These are phyloP conservation scores for Alternaria solani DNA, from an alignment of 2,329 filamentous ascomycete species.

Conservation along the genomic window DNA sequence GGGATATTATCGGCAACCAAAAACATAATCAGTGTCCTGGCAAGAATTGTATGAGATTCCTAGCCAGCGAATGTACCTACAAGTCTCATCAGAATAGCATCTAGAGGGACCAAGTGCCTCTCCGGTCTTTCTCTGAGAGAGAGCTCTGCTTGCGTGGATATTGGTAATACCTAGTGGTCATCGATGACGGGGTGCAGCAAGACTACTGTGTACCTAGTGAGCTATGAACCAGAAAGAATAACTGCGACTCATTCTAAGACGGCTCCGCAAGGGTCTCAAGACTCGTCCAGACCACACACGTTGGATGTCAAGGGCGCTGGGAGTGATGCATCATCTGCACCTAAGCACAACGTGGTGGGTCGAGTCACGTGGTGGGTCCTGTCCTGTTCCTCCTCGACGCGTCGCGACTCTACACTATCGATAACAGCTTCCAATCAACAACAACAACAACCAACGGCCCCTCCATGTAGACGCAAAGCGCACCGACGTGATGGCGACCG, in stretches of 20 bases:
- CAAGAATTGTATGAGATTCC: neutral
- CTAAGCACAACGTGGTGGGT: neutral
- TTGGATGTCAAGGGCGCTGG: neutral
- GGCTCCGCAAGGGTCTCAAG: neutral
- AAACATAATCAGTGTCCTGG: neutral
- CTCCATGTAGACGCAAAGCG: conserved; percentile 42
- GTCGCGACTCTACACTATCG: conserved; percentile 28
- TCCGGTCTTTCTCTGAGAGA: neutral
- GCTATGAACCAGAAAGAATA: neutral
- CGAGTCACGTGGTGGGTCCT: conserved; percentile 23
- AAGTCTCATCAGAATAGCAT: neutral
- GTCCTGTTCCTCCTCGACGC: conserved; percentile 12
- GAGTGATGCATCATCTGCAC: neutral
- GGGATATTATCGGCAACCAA: neutral
- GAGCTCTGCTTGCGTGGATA: neutral
- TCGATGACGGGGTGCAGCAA: neutral
- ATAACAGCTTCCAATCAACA: conserved; percentile 31
- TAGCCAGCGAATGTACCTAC: neutral
- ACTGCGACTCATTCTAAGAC: neutral
- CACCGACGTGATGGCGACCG: conserved; percentile 58
- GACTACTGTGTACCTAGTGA: neutral
- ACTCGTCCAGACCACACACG: neutral
- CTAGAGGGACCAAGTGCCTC: too few species aligned
- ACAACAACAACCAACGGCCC: conserved; percentile 12
- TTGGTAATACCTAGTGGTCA: neutral